Evolutionary conservation across 2,329 filamentous ascomycete species (phyloP), one percentile per base, ranked within the genome.

Genomic region (Arachnomyces sp.): DNA sequence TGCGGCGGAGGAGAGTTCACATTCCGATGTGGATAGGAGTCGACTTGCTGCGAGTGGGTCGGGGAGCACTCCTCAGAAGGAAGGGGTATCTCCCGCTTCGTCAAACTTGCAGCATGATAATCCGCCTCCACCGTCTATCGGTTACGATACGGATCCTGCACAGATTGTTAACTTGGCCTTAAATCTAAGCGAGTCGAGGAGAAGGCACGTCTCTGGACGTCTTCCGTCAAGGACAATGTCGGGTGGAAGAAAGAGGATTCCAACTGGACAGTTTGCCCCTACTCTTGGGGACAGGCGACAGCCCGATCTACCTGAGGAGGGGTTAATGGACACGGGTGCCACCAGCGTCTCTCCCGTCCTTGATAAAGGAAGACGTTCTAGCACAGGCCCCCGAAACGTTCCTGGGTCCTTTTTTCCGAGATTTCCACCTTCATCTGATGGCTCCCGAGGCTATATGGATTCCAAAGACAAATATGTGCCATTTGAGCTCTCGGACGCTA

Each of bases 91-190:
- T 32, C 42, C 34, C 38, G 12, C 37, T 15, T 31, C 25, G 29
- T 36, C 40, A 15, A 11, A 33, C 20, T 46, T 38, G 14, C 43
- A 43, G 20, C 44, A 47, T 35, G 31, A 38, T 43, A 39, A 39
- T 15, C 42, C 48, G 11, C 42, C 49, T 8, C 47, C 44, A 31
- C 36, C 51, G 32, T 46, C 56, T 13, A 38, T 55, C 34, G 68
- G 63, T 4, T 56, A 84, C 14, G 79, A 87, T 52, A 73, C 83
- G 44, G 89, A 95, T 54, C 83, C 89, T 6, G 78, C 82, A 3
- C 85, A 94, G 60, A 93, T 96, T 48, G 87, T 96, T 31, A 88
- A 88, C 54, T 84, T 96, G 76, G 90, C 90, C 1, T 65, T 96
- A 51, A 92, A 82, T 48, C 65, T 96, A 36, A 94, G 84, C 66